Evolutionary conservation across 1,139 yeast genomes (phyloP).

Genomic region (Wickerhamomyces sp.): DNA sequence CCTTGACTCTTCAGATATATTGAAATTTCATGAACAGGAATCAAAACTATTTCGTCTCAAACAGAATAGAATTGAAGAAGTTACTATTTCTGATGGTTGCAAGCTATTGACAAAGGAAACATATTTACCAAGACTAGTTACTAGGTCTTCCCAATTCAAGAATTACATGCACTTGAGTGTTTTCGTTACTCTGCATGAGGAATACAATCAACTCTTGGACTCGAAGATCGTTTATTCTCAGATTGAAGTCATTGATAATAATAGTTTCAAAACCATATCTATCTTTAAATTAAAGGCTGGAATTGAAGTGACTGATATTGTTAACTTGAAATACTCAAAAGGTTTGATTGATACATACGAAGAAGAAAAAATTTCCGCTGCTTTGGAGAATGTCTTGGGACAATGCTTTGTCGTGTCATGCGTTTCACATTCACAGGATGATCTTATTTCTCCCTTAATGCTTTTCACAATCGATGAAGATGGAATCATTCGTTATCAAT

Average conservation of each 20-base stretch:
- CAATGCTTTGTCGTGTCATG: slow-evolving; percentile 25
- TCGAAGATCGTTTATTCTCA: slow-evolving; percentile 12
- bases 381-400: slow-evolving; percentile 20
- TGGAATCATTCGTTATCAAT: slow-evolving; percentile 19
- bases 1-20: slow-evolving; percentile 9
- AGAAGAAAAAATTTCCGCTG: slow-evolving; percentile 18
- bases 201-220: slow-evolving; percentile 4
- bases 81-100: slow-evolving; percentile 1
- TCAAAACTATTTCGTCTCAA: not conserved
- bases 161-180: slow-evolving; percentile 19
- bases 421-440: slow-evolving; percentile 17
- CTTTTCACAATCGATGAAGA: slow-evolving; percentile 22
- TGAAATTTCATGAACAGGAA: slow-evolving; percentile 1
- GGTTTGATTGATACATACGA: slow-evolving; percentile 18
- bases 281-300: slow-evolving; percentile 15
- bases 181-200: slow-evolving; percentile 14
- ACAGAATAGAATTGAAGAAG: not conserved
- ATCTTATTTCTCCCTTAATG: slow-evolving; percentile 15
- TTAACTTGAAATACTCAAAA: slow-evolving; percentile 17
- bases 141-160: slow-evolving; percentile 18
- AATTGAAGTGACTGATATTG: slow-evolving; percentile 21
- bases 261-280: slow-evolving; percentile 15
- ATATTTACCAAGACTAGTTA: slow-evolving; percentile 9
- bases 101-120: slow-evolving; percentile 10
- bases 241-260: slow-evolving; percentile 22